Percentiles rank a stretch among this genome's conserved stretches.
These are phyloP conservation scores for Dictyostelium brefeldianum DNA, from an alignment of 78 protist genomes.

Conservation along the genomic window DNA sequence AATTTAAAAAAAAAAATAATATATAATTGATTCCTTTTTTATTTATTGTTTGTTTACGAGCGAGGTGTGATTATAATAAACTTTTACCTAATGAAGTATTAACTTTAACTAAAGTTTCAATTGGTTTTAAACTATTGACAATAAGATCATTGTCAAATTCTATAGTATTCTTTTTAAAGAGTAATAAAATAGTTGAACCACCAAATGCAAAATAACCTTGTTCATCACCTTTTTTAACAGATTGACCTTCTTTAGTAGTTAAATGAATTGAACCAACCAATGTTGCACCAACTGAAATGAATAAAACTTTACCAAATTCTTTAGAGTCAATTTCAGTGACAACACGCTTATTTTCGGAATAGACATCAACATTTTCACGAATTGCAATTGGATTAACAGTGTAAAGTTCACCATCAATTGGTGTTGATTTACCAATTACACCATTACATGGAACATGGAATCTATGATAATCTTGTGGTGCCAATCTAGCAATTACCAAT, in stretches of 20 bases:
- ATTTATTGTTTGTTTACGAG: too few relatives aligned
- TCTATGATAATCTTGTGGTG: slow-evolving; percentile 94
- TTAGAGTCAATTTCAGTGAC: slow-evolving; percentile 54
- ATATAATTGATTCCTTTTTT: too few relatives aligned
- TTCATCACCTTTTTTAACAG: slow-evolving; percentile 82
- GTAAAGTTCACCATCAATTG: slow-evolving; percentile 72
- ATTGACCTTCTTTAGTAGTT: slow-evolving; percentile 57
- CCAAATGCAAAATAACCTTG: slow-evolving; percentile 93
- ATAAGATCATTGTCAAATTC: slow-evolving; percentile 84
- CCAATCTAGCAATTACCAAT: slow-evolving; percentile 83
- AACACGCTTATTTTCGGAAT: slow-evolving; percentile 82
- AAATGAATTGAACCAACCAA: slow-evolving; percentile 88
- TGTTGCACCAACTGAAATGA: slow-evolving; percentile 89
- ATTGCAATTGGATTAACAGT: slow-evolving; percentile 93
- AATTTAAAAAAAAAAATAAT: not conserved
- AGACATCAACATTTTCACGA: slow-evolving; percentile 81
- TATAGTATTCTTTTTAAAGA: slow-evolving; percentile 74
- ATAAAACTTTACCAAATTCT: slow-evolving; percentile 78
- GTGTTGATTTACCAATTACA: slow-evolving; percentile 35
- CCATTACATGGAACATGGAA: slow-evolving; percentile 88
- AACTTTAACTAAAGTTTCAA: slow-evolving; percentile 89
- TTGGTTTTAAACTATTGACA: slow-evolving; percentile 77
- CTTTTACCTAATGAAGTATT: slow-evolving; percentile 81
- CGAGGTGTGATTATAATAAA: too few relatives aligned
- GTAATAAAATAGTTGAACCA: slow-evolving; percentile 83